Evolutionary conservation across 2,329 filamentous ascomycete genomes (phyloP).

Genomic region (Emmonsiellopsis sp.): DNA sequence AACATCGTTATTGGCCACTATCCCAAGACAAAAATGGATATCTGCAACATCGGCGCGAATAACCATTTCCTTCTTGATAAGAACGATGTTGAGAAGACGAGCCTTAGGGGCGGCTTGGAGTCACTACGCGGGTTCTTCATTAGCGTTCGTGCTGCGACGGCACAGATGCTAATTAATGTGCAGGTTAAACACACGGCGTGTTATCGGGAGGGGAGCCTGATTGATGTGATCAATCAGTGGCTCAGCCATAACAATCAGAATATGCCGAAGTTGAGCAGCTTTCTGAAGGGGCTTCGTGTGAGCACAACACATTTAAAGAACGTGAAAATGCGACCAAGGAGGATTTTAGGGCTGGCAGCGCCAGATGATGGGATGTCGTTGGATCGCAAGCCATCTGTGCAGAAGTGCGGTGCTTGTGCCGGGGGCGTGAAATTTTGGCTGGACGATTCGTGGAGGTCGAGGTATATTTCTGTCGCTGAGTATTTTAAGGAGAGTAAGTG

Average conservation of each 20-base stretch:
- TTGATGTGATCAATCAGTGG: conserved; percentile 25
- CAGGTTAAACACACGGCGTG: conserved; percentile 54
- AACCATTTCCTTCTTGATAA: conserved; percentile 40
- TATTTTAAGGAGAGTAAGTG: conserved; percentile 39
- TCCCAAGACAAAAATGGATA: conserved; percentile 33
- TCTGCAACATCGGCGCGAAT: conserved; percentile 45
- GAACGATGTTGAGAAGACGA: conserved; percentile 23
- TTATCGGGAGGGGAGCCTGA: conserved; percentile 41
- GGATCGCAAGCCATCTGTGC: too few species aligned
- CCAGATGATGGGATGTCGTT: too few species aligned
- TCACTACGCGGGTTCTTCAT: conserved; percentile 54
- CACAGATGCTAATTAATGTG: conserved; percentile 52
- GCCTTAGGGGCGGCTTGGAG: conserved; percentile 47
- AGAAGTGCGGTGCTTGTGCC: too few species aligned
- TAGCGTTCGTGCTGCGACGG: conserved; percentile 51
- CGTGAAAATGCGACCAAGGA: too few species aligned
- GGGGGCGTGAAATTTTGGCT: too few species aligned
- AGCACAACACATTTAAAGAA: not conserved
- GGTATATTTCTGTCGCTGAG: conserved; percentile 31
- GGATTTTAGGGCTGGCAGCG: too few species aligned
- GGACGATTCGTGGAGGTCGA: too few species aligned
- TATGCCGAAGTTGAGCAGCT: not conserved
- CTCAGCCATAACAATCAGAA: not conserved
- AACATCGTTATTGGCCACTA: conserved; percentile 49
- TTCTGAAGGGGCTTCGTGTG: not conserved